Base-by-base conservation (phyloP, 352 stramenopile species). In the Pythium chondricola region DNA sequence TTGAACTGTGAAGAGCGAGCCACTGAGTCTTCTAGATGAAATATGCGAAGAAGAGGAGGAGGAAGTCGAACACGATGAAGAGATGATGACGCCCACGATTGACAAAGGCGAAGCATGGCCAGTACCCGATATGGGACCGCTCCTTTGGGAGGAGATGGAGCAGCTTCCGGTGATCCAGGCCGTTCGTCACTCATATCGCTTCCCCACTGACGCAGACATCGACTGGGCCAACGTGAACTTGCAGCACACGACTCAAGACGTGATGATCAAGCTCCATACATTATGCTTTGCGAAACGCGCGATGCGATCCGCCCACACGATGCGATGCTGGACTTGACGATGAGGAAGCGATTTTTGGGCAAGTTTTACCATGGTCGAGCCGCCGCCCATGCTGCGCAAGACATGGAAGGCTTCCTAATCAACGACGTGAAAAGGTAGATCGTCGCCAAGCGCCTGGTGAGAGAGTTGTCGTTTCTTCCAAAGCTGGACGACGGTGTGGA, bases 361-460 rank as follows among this genome's bases (percentile, higher is more conserved):
- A 79, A 79, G 26, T 49, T 69, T 11, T 73, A 74, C 46, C 65
- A 65, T 29, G 58, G 55, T 2, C 52, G 57, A 30, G 50, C 58
- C 13, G 45, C 52, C 1, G 2, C 4, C 14, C 16, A 24, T 8
- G 20, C 36, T n/a, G 3, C 21, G 16, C 6, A 20, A 27, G 9
- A 51, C 43, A n/a, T n/a, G 0, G 40, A 43, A 0, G 29, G 40
- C 4, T 41, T 43, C 4, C n/a, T 67, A 4, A 17, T 58, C 20
- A 62, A 65, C 13, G 65, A 79, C 37, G 65, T 79, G 3, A 47
- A 64, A 29, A 70, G 55, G 37, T 62, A 79, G 20, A 58, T 62
- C 14, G 62, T 74, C 11, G 64, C 65, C 22, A 74, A 74, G 45
- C 44, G 47, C 7, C 57, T 77, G 9, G 67, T 53, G 21, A 54